Evolutionary conservation across 257 asterid genomes (phyloP), one percentile per base, ranked within the genome.

Genomic region (Lycium ferocissimum): DNA sequence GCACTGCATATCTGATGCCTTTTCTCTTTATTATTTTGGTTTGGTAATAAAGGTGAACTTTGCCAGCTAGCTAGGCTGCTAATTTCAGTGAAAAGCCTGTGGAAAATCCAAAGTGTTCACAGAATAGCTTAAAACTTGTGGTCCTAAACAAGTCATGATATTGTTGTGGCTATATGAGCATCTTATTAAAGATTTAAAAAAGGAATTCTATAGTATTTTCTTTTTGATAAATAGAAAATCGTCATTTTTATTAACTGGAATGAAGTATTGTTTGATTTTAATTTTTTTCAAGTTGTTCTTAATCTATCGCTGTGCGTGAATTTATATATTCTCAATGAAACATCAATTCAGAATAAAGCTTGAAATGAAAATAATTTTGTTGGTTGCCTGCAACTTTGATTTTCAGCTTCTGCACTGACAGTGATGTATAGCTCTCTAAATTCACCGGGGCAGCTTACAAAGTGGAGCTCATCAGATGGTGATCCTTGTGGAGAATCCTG

Each of bases 401-500:
- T 54, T 81, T 72, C 98, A 97, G 99, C 85, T 47, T 76, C 93
- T 17, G 88, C 88, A 80, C 94, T 97, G 83, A 88, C 85, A 85
- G 83, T 49, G 40, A 67, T 97, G 93, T 97, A 84, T 70, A 86
- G 85, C 85, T 87, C 90, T 90, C 89, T 97, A 91, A 93, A 94
- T 85, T 93, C 96, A 6, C 91, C 99, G 18, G 91, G 83, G 17
- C 93, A 88, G 86, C 95, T 97, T 61, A 88, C 90, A 14, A 90
- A 91, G 58, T 97, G 99, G 99, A 93, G 84, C 76, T 17, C 91
- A 75, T 47, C 61, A 43, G 91, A 79, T 2, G 95, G 98, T 56
- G 98, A 97, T 87, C 99, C 99, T 76, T 97, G 99, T 79, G 86
- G 87, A 62, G 98, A 95, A 51, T 89, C 92, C 6, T 97, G 99